Percentiles rank a stretch among this genome's conserved stretches.
These are phyloP conservation scores for Globisporangium canariense DNA, from an alignment of 352 stramenopile species.

Conservation along the genomic window DNA sequence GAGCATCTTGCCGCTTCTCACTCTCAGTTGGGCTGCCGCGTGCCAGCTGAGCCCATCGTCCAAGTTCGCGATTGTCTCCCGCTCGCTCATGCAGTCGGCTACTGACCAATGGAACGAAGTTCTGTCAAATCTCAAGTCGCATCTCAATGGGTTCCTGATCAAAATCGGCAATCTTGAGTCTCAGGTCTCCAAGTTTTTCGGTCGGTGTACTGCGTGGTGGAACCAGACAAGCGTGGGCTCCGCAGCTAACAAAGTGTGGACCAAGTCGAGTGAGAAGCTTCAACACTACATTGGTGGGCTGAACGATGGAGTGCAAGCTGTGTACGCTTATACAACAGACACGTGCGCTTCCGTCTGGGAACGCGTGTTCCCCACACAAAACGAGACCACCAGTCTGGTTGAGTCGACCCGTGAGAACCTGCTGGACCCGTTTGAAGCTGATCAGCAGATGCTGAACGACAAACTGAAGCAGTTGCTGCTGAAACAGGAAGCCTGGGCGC, in stretches of 20 bases:
- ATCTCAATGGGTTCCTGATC: background rate
- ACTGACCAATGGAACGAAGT: background rate
- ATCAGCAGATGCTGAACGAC: conserved; percentile 18
- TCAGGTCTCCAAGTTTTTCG: background rate
- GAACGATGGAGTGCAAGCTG: background rate
- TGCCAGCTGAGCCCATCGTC: conserved; percentile 1
- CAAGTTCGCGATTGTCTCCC: background rate
- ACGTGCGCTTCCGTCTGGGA: conserved; percentile 1
- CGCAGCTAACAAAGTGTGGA: background rate
- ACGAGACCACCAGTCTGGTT: background rate
- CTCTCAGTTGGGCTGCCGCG: background rate
- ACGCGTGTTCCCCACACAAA: background rate
- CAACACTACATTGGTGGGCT: background rate
- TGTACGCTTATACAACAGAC: background rate
- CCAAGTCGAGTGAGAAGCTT: background rate
- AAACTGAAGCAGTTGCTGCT: conserved; percentile 29
- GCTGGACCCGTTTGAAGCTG: conserved; percentile 16
- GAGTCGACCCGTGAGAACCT: conserved; percentile 9
- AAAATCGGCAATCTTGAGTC: background rate
- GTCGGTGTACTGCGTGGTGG: background rate
- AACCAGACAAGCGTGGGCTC: background rate
- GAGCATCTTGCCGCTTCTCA: conserved; percentile 4
- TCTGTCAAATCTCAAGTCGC: background rate
- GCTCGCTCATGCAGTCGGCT: background rate
- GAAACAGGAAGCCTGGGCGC: conserved; percentile 34